Evolutionary conservation across 805 yeast species (phyloP).

Genomic region (Zygotorulaspora florentina): DNA sequence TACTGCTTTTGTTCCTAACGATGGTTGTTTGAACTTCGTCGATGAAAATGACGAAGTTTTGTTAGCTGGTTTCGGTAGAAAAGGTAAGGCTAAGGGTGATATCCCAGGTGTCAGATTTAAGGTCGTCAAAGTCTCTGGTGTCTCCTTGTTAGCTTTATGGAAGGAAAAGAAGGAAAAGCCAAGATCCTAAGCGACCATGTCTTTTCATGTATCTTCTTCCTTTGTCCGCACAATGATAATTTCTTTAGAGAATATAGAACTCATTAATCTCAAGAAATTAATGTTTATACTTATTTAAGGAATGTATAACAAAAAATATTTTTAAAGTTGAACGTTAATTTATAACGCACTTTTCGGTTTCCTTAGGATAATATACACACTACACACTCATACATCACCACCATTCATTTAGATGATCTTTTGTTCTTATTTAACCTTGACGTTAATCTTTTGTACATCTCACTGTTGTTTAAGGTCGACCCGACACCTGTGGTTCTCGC

Average conservation of each 20-base stretch:
- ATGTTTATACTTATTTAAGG: conserved; percentile 7
- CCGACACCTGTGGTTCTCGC: conserved; percentile 46
- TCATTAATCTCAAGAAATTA: not conserved
- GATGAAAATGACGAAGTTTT: conserved; percentile 99
- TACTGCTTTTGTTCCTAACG: conserved; percentile 99
- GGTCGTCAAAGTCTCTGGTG: conserved; percentile 99
- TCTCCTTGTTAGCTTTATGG: conserved; percentile 98
- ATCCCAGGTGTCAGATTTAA: conserved; percentile 99
- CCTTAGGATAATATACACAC: not conserved
- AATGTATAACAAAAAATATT: conserved; percentile 10
- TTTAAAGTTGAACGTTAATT: conserved; percentile 11
- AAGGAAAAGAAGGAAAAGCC: conserved; percentile 99
- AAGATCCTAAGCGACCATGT: conserved; percentile 68
- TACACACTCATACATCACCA: not conserved
- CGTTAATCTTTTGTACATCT: conserved; percentile 75
- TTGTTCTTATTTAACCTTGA: conserved; percentile 35
- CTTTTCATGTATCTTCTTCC: conserved; percentile 11
- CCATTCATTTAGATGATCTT: not conserved
- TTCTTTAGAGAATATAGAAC: conserved; percentile 3
- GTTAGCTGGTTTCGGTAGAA: conserved; percentile 99
- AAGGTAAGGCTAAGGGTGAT: conserved; percentile 99
- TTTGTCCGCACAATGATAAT: conserved; percentile 3
- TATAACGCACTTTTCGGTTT: not conserved
- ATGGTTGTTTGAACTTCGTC: conserved; percentile 99
- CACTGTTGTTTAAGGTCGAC: conserved; percentile 56